These are phyloP conservation scores for Suillus cothurnatus DNA, from an alignment of 768 basidiomycete genomes.

Conservation along the genomic window DNA sequence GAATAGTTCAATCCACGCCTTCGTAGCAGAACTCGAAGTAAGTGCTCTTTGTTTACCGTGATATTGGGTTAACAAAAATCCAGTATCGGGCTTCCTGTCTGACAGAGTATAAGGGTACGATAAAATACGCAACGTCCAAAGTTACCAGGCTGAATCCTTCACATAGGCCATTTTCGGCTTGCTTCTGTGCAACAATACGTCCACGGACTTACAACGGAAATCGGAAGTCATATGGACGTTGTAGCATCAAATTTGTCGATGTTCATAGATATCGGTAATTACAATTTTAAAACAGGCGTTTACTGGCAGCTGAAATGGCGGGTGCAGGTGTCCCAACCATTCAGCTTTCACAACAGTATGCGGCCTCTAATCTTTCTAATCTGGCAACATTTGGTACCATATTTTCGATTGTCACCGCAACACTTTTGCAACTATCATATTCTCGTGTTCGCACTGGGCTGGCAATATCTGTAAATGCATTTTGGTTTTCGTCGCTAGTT, in stretches of 20 bases:
- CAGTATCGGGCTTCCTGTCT: conserved; percentile 50
- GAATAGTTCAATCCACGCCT: conserved; percentile 40
- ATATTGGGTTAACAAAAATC: background rate
- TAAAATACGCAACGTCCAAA: background rate
- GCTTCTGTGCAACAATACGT: conserved; percentile 47
- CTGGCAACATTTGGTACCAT: conserved; percentile 47
- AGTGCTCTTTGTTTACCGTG: conserved; percentile 1
- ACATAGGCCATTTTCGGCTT: conserved; percentile 43
- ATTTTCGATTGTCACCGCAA: conserved; percentile 46
- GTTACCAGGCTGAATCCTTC: background rate
- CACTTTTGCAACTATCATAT: conserved; percentile 43
- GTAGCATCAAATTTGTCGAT: conserved; percentile 40
- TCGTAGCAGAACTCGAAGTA: conserved; percentile 45
- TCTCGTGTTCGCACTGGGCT: conserved; percentile 25
- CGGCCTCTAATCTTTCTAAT: conserved; percentile 41
- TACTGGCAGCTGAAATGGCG: background rate
- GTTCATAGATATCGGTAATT: conserved; percentile 48
- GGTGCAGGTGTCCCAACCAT: conserved; percentile 43
- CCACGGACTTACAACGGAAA: conserved; percentile 41
- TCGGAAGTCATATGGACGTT: conserved; percentile 44
- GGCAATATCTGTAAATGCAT: conserved; percentile 38
- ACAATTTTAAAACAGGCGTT: background rate
- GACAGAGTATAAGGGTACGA: conserved; percentile 39
- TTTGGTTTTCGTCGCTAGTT: conserved; percentile 50
- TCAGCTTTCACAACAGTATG: conserved; percentile 44